Evolutionary conservation across 192 early-diverging fungal genomes (phyloP), one percentile per base, ranked within the genome.

Genomic region (Umbelopsis sp.): DNA sequence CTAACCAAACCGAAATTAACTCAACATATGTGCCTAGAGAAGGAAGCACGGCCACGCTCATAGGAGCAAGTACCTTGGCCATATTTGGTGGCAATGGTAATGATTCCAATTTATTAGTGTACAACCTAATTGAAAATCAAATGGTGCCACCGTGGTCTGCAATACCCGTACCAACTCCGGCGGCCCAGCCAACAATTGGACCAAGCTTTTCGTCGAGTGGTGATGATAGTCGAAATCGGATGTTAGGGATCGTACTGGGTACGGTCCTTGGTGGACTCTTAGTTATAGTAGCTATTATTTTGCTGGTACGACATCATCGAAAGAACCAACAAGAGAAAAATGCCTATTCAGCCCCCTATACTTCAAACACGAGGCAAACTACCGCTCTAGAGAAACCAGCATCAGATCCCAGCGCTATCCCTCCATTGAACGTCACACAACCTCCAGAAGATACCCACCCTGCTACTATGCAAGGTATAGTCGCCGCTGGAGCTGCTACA

Each of bases 101-200:
- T 32, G 56, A 62, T 32, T 62, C 56, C 26, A 62, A 62, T 62
- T 62, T 62, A 62, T 62, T 62, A 62, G 56, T 62, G 56, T 62
- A 62, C 56, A 26, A 62, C 56, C 56, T 62, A 29, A 26, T 17
- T n/a, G 7, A 62, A 34, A 62, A 62, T 62, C 56, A 62, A 62
- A 62, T 62, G 56, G 56, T 62, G 17, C 31, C 56, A 62, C 56
- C 32, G 31, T 62, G 56, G 56, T 62, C 56, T 26, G 31, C 26
- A 20, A 31, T 62, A 0, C 56, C 32, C 16, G 31, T 62, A 5
- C 56, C 56, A 62, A 62, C 31, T 62, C 56, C 29, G 56, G 32
- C 56, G 4, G 29, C 56, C 17, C 26, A 62, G 17, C 8, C 56
- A 34, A 1, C 56, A 2, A 34, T 2, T 32, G 31, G 16, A 62